Percentiles rank a stretch among this genome's conserved stretches.
Evolutionary conservation across 257 asterid genomes (phyloP).

Genomic region (Capsicum baccatum): DNA sequence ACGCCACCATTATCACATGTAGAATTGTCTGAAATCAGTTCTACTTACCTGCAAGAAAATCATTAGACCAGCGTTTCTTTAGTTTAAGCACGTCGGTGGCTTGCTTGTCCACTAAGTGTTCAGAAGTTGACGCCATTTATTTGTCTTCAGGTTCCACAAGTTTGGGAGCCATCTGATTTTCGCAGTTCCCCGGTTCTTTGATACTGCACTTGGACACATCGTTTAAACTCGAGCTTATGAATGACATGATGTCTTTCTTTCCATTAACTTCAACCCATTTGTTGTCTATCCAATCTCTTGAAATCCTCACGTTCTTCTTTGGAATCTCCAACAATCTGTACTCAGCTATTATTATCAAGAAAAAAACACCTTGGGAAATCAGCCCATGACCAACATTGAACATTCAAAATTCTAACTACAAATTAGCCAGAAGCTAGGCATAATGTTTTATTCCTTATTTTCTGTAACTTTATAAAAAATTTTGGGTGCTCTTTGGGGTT

Average conservation of each 20-base stretch:
- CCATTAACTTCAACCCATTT: constrained; percentile 52
- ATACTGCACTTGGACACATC: constrained; percentile 14
- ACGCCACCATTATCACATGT: neutral
- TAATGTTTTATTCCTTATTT: neutral
- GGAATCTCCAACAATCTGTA: constrained; percentile 41
- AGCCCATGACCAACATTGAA: neutral
- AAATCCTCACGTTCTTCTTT: constrained; percentile 48
- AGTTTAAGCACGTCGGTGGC: neutral
- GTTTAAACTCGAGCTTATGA: constrained; percentile 31
- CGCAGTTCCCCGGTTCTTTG: neutral
- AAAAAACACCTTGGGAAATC: neutral
- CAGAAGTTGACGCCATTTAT: neutral
- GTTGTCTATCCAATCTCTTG: constrained; percentile 63
- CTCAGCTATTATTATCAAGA: constrained; percentile 45
- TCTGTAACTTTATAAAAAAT: too few species aligned
- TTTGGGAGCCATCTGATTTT: neutral
- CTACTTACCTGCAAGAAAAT: neutral
- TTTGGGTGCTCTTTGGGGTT: too few species aligned
- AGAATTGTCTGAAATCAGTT: neutral
- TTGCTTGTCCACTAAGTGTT: neutral
- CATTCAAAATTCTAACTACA: neutral
- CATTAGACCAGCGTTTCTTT: neutral
- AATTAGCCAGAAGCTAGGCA: neutral
- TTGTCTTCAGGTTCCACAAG: constrained; percentile 8
- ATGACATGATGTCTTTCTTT: constrained; percentile 50